Conservation (phyloP, 176 grass and related monocot genomes). For the Pharus latifolius region DNA sequence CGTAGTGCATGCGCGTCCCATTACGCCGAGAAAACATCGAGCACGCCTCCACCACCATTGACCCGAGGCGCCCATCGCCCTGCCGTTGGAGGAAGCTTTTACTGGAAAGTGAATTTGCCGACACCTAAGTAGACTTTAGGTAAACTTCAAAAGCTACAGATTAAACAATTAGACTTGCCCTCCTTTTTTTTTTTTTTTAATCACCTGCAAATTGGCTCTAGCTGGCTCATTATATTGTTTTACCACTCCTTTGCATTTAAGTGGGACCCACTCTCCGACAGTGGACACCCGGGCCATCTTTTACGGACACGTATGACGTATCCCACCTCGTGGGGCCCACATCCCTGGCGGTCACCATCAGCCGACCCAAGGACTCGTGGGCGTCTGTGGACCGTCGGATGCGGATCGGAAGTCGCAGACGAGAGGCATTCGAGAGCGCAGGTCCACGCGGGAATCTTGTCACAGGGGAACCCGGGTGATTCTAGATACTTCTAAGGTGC, state of each 20-base stretch:
- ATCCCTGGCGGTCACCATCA: background rate
- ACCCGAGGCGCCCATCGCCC: too few relatives aligned
- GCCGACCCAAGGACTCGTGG: background rate
- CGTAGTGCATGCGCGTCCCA: too few relatives aligned
- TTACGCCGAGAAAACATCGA: too few relatives aligned
- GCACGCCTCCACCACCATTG: too few relatives aligned
- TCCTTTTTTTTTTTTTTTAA: background rate
- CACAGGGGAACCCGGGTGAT: background rate
- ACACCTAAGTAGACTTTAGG: too few relatives aligned
- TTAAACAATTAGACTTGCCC: background rate
- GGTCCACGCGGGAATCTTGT: background rate
- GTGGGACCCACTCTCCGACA: background rate
- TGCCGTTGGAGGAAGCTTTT: too few relatives aligned
- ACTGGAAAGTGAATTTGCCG: too few relatives aligned
- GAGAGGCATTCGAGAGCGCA: background rate
- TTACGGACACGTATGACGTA: background rate
- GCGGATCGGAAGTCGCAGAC: background rate
- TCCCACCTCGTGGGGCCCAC: background rate
- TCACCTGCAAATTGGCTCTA: background rate
- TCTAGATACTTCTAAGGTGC: slow-evolving; percentile 27
- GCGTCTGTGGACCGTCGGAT: background rate
- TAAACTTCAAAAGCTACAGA: background rate
- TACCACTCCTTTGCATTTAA: background rate
- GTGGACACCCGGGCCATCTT: background rate
- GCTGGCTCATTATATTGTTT: background rate